Evolutionary conservation across 495 filamentous ascomycete genomes (phyloP), one percentile per base, ranked within the genome.

Genomic region (Penicillium bialowiezense): DNA sequence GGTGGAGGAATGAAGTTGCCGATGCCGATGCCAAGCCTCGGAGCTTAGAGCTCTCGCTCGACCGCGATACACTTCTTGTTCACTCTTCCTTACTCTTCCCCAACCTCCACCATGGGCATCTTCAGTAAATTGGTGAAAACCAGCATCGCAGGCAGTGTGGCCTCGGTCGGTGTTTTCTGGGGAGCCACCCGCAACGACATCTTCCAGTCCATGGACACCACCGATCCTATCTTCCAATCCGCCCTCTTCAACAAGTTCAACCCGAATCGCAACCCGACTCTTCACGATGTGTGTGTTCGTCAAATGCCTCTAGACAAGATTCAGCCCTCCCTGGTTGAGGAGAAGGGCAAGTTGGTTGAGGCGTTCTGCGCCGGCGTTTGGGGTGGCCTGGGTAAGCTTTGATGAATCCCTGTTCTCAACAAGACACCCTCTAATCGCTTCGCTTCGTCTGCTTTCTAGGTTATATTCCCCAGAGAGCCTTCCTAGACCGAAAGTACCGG

Each of bases 321-420:
- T 34, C 78, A 79, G 45, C 83, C 87, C 2, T 70, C 81, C 48
- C 68, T 90, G 46, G 66, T 87, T 8, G 72, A 85, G 64, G 73
- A 77, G 58, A 73, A 83, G 59, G 75, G 76, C 49, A 80, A 75
- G 44, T 68, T 87, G 33, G 76, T 76, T 7, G 71, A 82, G 48
- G 79, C 79, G 40, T 86, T 87, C 51, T 86, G 83, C 58, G 78
- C 76, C 6, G 84, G 83, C 28, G 73, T 87, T 24, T 87, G 82
- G 82, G 71, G 82, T 45, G 83, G 84, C 41, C 73, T 79, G 67
- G 82, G 83, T 84, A 60, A 52, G 76, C 70, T 41, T 37, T 23
- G 19, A 12, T 34, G 18, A 13, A 15, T 40, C n/a, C 15, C 38
- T 31, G 12, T 29, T 39, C 19, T n/a, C 20, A 29, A 21, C 13